Conservation (phyloP, 78 protist species). For the Diacronema lutheri region DNA sequence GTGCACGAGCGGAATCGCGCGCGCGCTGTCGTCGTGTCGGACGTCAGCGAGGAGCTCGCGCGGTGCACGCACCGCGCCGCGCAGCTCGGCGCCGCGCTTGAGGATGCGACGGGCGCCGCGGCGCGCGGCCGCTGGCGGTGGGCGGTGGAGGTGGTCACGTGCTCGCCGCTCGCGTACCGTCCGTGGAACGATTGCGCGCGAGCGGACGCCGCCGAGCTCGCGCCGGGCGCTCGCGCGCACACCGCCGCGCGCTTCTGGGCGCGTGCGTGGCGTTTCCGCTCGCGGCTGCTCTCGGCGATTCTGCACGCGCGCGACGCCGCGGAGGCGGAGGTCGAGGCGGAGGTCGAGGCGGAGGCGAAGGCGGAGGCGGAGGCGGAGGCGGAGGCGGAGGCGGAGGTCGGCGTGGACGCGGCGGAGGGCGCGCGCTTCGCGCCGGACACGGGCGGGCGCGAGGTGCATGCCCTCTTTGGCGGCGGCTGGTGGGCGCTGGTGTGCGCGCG, state of each 20-base stretch:
- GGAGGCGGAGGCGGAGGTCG: background rate
- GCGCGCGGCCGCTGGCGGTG: background rate
- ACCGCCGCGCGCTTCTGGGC: background rate
- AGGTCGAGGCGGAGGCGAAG: background rate
- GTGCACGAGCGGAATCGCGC: slow-evolving; percentile 7
- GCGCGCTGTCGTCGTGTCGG: too few relatives aligned
- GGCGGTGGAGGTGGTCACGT: background rate
- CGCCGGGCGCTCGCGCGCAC: background rate
- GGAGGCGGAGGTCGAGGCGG: background rate
- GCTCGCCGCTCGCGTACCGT: background rate
- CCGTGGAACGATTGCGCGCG: background rate
- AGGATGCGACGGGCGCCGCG: background rate
- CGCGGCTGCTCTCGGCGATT: too few relatives aligned
- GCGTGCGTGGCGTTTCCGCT: too few relatives aligned
- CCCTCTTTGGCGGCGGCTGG: background rate
- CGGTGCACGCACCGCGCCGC: too few relatives aligned
- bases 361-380: background rate
- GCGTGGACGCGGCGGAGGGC: background rate
- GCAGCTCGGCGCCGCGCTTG: too few relatives aligned
- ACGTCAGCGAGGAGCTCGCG: too few relatives aligned
- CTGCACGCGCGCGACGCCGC: background rate
- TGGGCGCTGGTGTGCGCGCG: background rate
- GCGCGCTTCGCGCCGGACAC: background rate
- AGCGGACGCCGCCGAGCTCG: background rate
- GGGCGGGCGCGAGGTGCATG: background rate